phyloP scores from a whole-genome alignment of 1,139 yeast genomes.

The Hyphopichia khmerensis region DNA sequence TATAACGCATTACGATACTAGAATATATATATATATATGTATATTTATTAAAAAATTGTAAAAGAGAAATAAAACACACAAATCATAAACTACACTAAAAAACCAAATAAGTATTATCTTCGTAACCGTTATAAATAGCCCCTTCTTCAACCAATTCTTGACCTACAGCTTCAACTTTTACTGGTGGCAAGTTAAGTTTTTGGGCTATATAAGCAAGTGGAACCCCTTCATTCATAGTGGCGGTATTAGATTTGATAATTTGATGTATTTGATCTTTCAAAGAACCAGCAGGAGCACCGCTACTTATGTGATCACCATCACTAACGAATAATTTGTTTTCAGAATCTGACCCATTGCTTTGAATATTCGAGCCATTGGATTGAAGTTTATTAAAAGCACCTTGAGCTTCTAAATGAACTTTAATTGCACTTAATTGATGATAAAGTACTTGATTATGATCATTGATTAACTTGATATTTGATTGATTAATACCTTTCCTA shows the following conservation, averaged over 20 bases:
- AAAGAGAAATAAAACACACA: background rate
- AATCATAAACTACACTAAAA: background rate
- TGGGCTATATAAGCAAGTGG: constrained; percentile 63
- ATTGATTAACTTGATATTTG: constrained; percentile 56
- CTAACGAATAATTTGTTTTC: constrained; percentile 8
- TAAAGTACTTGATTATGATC: constrained; percentile 77
- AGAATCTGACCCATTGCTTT: background rate
- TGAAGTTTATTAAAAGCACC: constrained; percentile 21
- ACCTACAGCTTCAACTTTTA: constrained; percentile 49
- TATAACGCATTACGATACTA: background rate
- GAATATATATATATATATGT: background rate
- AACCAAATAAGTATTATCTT: constrained; percentile 46
- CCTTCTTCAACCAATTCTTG: constrained; percentile 62
- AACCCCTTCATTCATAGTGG: constrained; percentile 69
- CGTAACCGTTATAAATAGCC: constrained; percentile 63
- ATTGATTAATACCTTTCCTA: constrained; percentile 64
- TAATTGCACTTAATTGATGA: constrained; percentile 73
- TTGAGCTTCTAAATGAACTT: constrained; percentile 57
- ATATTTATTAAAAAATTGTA: background rate
- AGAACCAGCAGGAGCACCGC: constrained; percentile 13
- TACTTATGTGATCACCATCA: constrained; percentile 3
- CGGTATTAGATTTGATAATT: background rate
- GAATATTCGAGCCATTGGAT: background rate
- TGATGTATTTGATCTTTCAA: background rate
- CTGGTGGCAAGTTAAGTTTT: constrained; percentile 48